Conservation (phyloP, 805 yeast genomes). For the Starmera dryadoides region DNA sequence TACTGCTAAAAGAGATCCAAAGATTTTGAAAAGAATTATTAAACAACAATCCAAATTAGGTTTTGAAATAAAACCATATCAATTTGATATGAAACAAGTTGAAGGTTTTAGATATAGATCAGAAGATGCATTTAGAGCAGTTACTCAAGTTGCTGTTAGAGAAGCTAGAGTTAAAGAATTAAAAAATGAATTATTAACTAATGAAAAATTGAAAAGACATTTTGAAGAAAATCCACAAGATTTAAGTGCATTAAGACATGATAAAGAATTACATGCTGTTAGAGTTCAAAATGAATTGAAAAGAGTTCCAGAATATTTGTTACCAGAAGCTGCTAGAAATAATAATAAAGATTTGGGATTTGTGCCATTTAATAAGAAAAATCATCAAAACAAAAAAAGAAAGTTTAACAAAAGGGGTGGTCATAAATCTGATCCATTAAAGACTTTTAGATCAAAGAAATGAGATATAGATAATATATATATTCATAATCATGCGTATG, state of each 20-base stretch:
- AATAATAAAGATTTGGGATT: constrained; percentile 53
- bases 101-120: constrained; percentile 94
- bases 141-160: constrained; percentile 80
- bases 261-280: constrained; percentile 77
- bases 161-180: constrained; percentile 91
- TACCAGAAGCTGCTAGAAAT: constrained; percentile 71
- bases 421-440: constrained; percentile 58
- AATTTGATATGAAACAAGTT: constrained; percentile 85
- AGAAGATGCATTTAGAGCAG: constrained; percentile 95
- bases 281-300: constrained; percentile 81
- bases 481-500: background rate
- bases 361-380: constrained; percentile 59
- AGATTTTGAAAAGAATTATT: constrained; percentile 67
- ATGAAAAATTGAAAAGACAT: constrained; percentile 87
- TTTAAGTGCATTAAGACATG: constrained; percentile 82
- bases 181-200: constrained; percentile 76
- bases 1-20: constrained; percentile 79
- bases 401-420: constrained; percentile 27
- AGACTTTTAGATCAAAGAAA: constrained; percentile 35
- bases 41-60: constrained; percentile 72
- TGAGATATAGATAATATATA: no score
- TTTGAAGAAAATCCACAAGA: constrained; percentile 98
- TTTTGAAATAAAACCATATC: constrained; percentile 74
- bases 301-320: constrained; percentile 84
- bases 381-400: constrained; percentile 36